phyloP scores from a whole-genome alignment of 139 green algal species.

The Protoeuglena noctilucae region DNA sequence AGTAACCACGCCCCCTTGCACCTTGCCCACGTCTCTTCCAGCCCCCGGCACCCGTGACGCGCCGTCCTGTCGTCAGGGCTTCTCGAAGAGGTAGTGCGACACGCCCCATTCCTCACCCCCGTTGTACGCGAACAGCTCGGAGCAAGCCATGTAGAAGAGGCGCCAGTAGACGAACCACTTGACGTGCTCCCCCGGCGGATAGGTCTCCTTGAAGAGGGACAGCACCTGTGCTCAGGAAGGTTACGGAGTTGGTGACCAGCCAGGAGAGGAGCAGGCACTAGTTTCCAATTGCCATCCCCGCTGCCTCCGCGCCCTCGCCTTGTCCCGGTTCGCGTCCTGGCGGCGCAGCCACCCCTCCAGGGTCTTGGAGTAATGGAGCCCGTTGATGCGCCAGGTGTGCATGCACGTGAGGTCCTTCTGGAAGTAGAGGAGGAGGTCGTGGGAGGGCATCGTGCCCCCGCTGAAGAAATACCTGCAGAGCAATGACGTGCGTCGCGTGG shows the following conservation, averaged over 20 bases:
- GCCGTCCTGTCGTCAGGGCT: too few species aligned
- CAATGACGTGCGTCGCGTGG: too few species aligned
- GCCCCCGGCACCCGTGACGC: too few species aligned
- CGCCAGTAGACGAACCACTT: constrained; percentile 60
- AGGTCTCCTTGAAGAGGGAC: constrained; percentile 22
- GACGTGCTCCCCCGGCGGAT: constrained; percentile 32
- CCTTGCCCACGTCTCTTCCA: too few species aligned
- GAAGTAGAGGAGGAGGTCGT: constrained; percentile 78
- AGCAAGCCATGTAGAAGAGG: constrained; percentile 76
- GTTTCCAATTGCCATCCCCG: too few species aligned
- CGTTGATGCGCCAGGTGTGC: constrained; percentile 67
- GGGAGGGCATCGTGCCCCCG: constrained; percentile 81
- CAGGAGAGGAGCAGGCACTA: too few species aligned
- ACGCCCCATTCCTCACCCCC: constrained; percentile 74
- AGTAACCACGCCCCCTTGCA: too few species aligned
- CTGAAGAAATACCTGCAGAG: constrained; percentile 95
- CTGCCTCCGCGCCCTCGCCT: too few species aligned
- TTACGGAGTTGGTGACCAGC: too few species aligned
- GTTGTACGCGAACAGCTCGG: constrained; percentile 75
- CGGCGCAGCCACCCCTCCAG: constrained; percentile 65
- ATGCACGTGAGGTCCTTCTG: constrained; percentile 60
- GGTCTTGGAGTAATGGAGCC: constrained; percentile 71
- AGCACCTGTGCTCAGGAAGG: not conserved
- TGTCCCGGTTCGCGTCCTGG: constrained; percentile 19
- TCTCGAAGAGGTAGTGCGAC: constrained; percentile 51